A percentile compares a stretch with the other conserved stretches of the same genome.
These are phyloP conservation scores for Arthrobotrys sphaeroides DNA, from an alignment of 2,329 filamentous ascomycete genomes.

Conservation along the genomic window DNA sequence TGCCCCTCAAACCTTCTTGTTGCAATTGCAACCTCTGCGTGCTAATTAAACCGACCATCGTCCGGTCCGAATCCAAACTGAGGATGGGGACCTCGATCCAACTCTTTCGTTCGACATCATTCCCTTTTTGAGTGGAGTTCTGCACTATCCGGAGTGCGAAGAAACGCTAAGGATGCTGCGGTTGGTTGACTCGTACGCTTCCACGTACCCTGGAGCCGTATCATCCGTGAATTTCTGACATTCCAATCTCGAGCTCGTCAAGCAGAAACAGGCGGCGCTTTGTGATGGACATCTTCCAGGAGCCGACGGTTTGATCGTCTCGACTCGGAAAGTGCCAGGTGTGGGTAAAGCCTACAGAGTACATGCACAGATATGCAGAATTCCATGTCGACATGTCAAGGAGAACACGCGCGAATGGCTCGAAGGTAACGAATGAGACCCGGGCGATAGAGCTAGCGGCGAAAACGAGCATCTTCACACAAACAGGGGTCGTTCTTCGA, in stretches of 20 bases:
- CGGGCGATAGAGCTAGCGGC: background rate
- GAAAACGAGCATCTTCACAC: constrained; percentile 5
- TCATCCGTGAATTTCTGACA: constrained; percentile 42
- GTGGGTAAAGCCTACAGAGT: constrained; percentile 15
- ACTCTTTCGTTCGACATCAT: constrained; percentile 10
- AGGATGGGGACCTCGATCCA: background rate
- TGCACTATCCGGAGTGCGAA: constrained; percentile 13
- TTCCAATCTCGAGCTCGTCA: constrained; percentile 26
- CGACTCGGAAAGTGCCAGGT: constrained; percentile 40
- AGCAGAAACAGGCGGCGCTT: constrained; percentile 11
- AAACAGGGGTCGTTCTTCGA: constrained; percentile 27
- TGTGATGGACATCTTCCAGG: constrained; percentile 19
- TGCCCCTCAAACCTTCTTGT: constrained; percentile 1
- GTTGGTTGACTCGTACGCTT: constrained; percentile 29
- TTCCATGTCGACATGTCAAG: constrained; percentile 10
- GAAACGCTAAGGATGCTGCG: constrained; percentile 42
- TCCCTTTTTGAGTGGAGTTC: constrained; percentile 20
- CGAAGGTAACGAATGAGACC: background rate
- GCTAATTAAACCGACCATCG: background rate
- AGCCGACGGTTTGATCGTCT: constrained; percentile 29
- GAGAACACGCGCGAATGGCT: constrained; percentile 31
- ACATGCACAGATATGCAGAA: constrained; percentile 22
- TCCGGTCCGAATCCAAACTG: background rate
- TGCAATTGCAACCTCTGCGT: constrained; percentile 1
- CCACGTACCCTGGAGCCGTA: constrained; percentile 38